phyloP scores from a whole-genome alignment of 805 yeast genomes.

The Kazachstania bromeliacearum region DNA sequence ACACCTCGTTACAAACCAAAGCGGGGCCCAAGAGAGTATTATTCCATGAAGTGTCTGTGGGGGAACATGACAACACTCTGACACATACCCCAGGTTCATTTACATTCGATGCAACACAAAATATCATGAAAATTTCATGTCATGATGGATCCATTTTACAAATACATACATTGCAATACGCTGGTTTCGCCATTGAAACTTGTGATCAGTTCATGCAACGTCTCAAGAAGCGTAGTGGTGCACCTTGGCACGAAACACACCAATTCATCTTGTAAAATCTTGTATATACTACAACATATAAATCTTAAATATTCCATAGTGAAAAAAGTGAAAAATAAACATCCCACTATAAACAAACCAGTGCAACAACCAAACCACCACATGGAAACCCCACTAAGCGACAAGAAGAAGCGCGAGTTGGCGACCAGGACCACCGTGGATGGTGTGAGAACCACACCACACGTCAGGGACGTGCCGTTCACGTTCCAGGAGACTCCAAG shows the following conservation, averaged over 20 bases:
- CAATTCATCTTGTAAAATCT: too few relatives aligned
- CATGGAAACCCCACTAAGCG: conserved; percentile 6
- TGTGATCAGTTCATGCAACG: conserved; percentile 36
- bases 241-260: too few relatives aligned
- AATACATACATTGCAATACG: conserved; percentile 38
- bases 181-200: conserved; percentile 42
- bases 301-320: too few relatives aligned
- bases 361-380: too few relatives aligned
- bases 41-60: conserved; percentile 29
- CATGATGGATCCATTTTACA: conserved; percentile 33
- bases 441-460: not conserved
- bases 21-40: conserved; percentile 39
- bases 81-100: conserved; percentile 29
- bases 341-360: too few relatives aligned
- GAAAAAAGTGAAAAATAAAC: too few relatives aligned
- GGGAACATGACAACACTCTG: not conserved
- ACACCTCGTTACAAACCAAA: conserved; percentile 35
- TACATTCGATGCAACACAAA: conserved; percentile 10
- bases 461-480: conserved; percentile 2
- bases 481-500: conserved; percentile 33
- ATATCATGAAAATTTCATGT: conserved; percentile 35
- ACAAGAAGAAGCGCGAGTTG: conserved; percentile 3
- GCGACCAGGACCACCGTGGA: not conserved
- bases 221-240: conserved; percentile 37
- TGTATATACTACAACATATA: too few relatives aligned